These are phyloP conservation scores for Phanerodontia chrysosporium DNA, from an alignment of 768 basidiomycete species.

Conservation along the genomic window DNA sequence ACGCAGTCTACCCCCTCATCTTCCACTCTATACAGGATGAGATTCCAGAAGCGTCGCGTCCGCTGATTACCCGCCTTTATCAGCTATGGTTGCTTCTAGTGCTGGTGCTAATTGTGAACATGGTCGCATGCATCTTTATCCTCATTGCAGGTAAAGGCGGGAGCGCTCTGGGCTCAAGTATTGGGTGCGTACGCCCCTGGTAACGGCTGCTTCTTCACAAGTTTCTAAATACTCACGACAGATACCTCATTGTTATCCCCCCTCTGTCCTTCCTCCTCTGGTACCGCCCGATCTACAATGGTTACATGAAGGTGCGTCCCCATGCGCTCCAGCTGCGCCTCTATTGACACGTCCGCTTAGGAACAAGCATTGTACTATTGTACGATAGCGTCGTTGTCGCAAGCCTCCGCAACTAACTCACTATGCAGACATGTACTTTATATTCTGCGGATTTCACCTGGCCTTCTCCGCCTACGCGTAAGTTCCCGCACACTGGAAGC, in stretches of 20 bases:
- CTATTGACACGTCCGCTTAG: slow-evolving; percentile 35
- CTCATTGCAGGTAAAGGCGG: slow-evolving; percentile 77
- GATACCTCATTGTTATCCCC: slow-evolving; percentile 77
- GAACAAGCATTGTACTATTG: slow-evolving; percentile 94
- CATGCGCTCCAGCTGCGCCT: slow-evolving; percentile 1
- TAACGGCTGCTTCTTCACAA: slow-evolving; percentile 11
- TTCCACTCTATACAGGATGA: slow-evolving; percentile 91
- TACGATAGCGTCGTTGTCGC: slow-evolving; percentile 33
- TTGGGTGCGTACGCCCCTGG: slow-evolving; percentile 53
- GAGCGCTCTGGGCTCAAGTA: slow-evolving; percentile 75
- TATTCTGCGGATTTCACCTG: slow-evolving; percentile 94
- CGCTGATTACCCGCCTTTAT: slow-evolving; percentile 81
- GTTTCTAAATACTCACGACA: slow-evolving; percentile 27
- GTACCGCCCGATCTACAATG: slow-evolving; percentile 98
- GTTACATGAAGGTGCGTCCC: slow-evolving; percentile 85
- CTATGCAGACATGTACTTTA: slow-evolving; percentile 83
- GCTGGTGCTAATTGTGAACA: slow-evolving; percentile 79
- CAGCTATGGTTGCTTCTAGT: slow-evolving; percentile 92
- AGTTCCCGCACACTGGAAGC: slow-evolving; percentile 23
- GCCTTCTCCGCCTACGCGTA: slow-evolving; percentile 91
- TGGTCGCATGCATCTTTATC: slow-evolving; percentile 86
- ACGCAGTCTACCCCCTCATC: slow-evolving; percentile 84
- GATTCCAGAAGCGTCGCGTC: slow-evolving; percentile 77
- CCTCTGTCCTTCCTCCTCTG: slow-evolving; percentile 84
- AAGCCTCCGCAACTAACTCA: slow-evolving; percentile 17